phyloP scores from a whole-genome alignment of 2,329 filamentous ascomycete species.

The Gnomoniopsis sp. region DNA sequence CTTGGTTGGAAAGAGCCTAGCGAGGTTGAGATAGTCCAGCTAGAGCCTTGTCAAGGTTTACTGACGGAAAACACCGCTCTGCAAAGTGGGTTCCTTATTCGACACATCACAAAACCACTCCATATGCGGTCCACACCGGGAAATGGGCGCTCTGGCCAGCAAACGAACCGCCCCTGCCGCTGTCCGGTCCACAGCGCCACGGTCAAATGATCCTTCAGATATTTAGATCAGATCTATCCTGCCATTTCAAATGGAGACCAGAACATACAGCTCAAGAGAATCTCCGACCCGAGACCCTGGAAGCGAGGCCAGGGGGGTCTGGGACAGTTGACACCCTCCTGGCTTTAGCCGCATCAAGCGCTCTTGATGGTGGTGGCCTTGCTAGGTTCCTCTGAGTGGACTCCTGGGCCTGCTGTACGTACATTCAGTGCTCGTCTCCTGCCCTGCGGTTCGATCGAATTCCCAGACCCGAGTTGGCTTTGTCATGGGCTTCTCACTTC shows the following conservation, averaged over 20 bases:
- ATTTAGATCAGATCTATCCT: slow-evolving; percentile 11
- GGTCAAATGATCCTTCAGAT: background rate
- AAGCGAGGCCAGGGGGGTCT: slow-evolving; percentile 7
- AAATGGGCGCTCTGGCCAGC: slow-evolving; percentile 11
- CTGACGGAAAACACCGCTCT: slow-evolving; percentile 1
- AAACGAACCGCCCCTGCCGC: slow-evolving; percentile 4
- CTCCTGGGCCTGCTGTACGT: background rate
- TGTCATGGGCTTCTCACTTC: background rate
- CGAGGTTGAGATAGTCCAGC: background rate
- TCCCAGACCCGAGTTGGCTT: background rate
- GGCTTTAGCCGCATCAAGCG: background rate
- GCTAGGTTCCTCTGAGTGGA: background rate
- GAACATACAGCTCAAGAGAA: background rate
- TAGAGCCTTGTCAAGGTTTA: background rate
- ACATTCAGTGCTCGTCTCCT: too few species aligned
- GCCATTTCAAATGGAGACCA: slow-evolving; percentile 9
- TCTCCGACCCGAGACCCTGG: slow-evolving; percentile 3
- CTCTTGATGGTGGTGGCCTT: background rate
- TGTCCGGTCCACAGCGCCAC: slow-evolving; percentile 1
- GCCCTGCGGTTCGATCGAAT: background rate
- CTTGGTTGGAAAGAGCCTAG: background rate
- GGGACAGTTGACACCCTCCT: slow-evolving; percentile 2
- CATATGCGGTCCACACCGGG: slow-evolving; percentile 16
- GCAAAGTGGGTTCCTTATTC: slow-evolving; percentile 9
- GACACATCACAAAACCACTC: slow-evolving; percentile 12